Percentiles rank a stretch among this genome's conserved stretches.
phyloP scores from a whole-genome alignment of 495 filamentous ascomycete genomes.

The Sporormia fimetaria region DNA sequence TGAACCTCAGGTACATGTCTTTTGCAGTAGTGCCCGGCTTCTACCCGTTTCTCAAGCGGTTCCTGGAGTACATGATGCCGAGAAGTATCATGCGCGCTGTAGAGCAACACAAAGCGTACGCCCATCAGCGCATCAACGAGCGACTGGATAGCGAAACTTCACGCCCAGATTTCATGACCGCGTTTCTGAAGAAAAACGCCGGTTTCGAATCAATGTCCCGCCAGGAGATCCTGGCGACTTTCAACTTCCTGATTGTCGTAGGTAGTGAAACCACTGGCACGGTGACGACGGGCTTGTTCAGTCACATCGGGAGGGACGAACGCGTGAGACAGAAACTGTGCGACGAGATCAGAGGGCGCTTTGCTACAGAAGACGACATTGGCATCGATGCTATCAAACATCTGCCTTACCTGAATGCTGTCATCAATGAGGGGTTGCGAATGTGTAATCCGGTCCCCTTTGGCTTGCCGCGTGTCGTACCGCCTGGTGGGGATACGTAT shows the following conservation, averaged over 20 bases:
- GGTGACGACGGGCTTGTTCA: constrained; percentile 18
- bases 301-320: constrained; percentile 12
- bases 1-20: constrained; percentile 21
- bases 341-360: constrained; percentile 14
- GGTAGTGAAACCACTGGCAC: constrained; percentile 29
- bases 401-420: constrained; percentile 35
- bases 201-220: constrained; percentile 19
- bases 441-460: constrained; percentile 41
- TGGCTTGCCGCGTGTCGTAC: constrained; percentile 37
- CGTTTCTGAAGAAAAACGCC: constrained; percentile 17
- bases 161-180: constrained; percentile 26
- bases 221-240: constrained; percentile 8
- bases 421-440: constrained; percentile 42
- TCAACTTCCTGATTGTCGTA: constrained; percentile 20
- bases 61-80: constrained; percentile 19
- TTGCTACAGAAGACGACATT: constrained; percentile 13
- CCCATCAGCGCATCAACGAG: constrained; percentile 18
- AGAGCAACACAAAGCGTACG: constrained; percentile 16
- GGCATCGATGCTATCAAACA: constrained; percentile 28
- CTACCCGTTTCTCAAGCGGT: constrained; percentile 8
- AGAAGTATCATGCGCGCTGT: constrained; percentile 8
- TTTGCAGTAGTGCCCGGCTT: constrained; percentile 17
- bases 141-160: constrained; percentile 17
- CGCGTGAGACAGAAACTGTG: constrained; percentile 1
- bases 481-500: constrained; percentile 34